Base-by-base conservation (phyloP, 306 rosid genomes). In the Sicyos baderoa region DNA sequence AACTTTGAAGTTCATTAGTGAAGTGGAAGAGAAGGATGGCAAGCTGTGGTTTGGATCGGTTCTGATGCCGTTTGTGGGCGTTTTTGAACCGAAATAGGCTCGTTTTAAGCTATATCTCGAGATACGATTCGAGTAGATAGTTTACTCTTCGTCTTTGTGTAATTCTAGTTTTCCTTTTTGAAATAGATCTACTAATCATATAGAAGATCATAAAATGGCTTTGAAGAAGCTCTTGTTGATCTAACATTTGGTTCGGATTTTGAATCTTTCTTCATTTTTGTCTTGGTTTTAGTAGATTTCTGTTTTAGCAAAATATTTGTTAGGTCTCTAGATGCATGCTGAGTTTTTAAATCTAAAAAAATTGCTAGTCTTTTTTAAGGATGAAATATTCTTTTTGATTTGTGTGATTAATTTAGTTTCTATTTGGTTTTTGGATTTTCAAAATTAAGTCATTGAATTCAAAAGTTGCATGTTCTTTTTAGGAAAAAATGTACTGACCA, bases 1-100 rank as follows among this genome's bases (percentile, higher is more conserved):
- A 67, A 78, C 81, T 15, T 42, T 89, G 49, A 93, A 76, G 81
- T 86, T 85, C 77, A 76, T 88, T 25, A 89, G 97, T 54, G 97
- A 93, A 85, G 83, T 89, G 72, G 97, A 86, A 77, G 98, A 89
- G 85, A 89, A 50, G 75, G 96, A 89, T 73, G 97, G 97, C 66
- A 81, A 83, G 75, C 85, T 93, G 9, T 89, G 96, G 96, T 80
- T 93, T 48, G 96, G 85, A 64, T 93, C 97, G 5, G 97, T 88
- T 29, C 72, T 93, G 27, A 85, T 82, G 98, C 88, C 98, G 42
- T 89, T 72, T 51, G 19, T 93, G 54, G 98, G 97, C 72, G 69
- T 86, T 57, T 88, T 80, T 61, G 61, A 12, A 54, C 25, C 64
- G 9, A 52, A 55, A 8, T 70, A 52, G 64, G 7, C 14, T 44